Evolutionary conservation across 441 rosid genomes (phyloP), one percentile per base, ranked within the genome.

Genomic region (Populus hybrid): DNA sequence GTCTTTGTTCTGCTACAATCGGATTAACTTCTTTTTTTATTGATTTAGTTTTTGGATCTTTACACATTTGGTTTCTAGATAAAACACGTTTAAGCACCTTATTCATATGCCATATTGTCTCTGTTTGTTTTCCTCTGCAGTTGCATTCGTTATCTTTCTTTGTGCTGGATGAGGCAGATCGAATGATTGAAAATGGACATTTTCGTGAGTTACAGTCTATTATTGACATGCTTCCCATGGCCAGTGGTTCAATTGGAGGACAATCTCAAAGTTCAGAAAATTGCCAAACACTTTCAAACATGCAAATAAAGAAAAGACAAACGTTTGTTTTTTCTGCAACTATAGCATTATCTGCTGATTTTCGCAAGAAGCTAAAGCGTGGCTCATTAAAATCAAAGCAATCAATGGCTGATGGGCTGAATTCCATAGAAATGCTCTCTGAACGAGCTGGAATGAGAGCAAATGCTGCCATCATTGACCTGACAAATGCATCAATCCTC

Each of bases 91-190:
- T 12, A 12, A 45, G 53, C 53, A 45, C 53, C 6, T 45, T 45
- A 14, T 45, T 45, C 53, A 45, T 45, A 12, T 45, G 53, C 12
- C 53, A 45, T 45, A 68, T 2, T 45, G 28, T 53, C 53, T 68
- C 26, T 35, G 20, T 56, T 31, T 68, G 20, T 69, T n/a, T 21
- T 20, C 56, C 76, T 77, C 78, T 87, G 83, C 97, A 96, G 99
- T 80, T 96, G 74, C 99, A 93, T 85, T 90, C 90, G 10, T 83
- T 96, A 76, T 96, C 99, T 24, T 96, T 96, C 86, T 96, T 94
- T 85, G 98, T 94, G 84, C 86, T 96, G 92, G 99, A 96, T 82
- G 99, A 94, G 89, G 99, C 99, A 77, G 99, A 96, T 83, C 88
- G 98, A 83, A 96, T 96, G 99, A 88, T 93, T 77, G 98, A 96